These are phyloP conservation scores for Venturia carpophila DNA, from an alignment of 2,329 filamentous ascomycete genomes.

Conservation along the genomic window DNA sequence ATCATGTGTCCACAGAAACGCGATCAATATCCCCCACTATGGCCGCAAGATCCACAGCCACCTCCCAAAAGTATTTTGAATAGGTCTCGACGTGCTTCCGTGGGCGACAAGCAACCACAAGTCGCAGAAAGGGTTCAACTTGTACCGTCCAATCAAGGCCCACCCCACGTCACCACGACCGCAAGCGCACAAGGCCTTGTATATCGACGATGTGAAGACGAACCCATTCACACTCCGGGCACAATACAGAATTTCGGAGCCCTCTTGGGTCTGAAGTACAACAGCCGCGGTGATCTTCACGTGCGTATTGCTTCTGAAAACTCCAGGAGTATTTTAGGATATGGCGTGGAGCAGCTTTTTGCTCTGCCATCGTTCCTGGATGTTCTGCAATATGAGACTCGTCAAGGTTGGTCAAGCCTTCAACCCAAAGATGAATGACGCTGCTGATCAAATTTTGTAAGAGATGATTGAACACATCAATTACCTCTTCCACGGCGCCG, in stretches of 20 bases:
- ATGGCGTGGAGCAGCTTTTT: slow-evolving; percentile 6
- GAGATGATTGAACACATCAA: slow-evolving; percentile 8
- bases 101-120: neutral
- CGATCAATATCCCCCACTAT: neutral
- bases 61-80: neutral
- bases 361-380: neutral
- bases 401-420: slow-evolving; percentile 1
- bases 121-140: neutral
- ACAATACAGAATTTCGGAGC: slow-evolving; percentile 7
- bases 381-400: slow-evolving; percentile 1
- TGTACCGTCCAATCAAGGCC: neutral
- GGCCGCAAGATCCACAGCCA: neutral
- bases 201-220: slow-evolving; percentile 7
- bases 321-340: neutral
- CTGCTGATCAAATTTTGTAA: neutral
- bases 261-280: neutral
- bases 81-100: neutral
- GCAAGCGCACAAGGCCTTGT: neutral
- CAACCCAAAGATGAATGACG: neutral
- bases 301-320: slow-evolving; percentile 1
- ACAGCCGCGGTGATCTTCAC: neutral
- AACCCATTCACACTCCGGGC: neutral
- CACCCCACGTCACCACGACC: neutral
- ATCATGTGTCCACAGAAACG: neutral
- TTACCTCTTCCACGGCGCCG: neutral